phyloP scores from a whole-genome alignment of 1,284 basidiomycete genomes.

The Moesziomyces sp. region DNA sequence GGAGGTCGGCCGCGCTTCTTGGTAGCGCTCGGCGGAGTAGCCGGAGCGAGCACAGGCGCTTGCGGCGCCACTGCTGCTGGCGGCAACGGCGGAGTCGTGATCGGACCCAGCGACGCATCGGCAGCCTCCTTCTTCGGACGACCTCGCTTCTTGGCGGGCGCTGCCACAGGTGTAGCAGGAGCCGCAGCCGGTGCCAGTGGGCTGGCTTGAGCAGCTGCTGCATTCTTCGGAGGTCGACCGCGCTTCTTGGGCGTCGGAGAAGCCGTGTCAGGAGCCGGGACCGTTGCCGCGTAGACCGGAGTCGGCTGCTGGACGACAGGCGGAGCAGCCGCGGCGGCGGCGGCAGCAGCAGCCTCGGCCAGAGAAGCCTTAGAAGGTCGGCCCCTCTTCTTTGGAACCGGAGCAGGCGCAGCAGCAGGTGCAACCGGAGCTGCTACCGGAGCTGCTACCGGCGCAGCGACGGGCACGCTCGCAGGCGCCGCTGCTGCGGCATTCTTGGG shows the following conservation, averaged over 20 bases:
- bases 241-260: slow-evolving; percentile 32
- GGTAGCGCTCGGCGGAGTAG: slow-evolving; percentile 18
- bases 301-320: not conserved
- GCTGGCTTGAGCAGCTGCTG: not conserved
- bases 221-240: slow-evolving; percentile 16
- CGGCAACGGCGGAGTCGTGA: slow-evolving; percentile 27
- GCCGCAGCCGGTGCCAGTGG: not conserved
- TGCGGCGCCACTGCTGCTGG: slow-evolving; percentile 7
- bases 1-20: slow-evolving; percentile 45
- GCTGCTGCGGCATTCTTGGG: slow-evolving; percentile 16
- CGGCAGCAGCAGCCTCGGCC: slow-evolving; percentile 13
- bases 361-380: slow-evolving; percentile 38
- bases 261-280: not conserved
- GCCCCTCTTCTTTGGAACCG: slow-evolving; percentile 26
- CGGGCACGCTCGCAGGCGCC: not conserved
- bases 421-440: not conserved
- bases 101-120: slow-evolving; percentile 18
- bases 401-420: slow-evolving; percentile 3
- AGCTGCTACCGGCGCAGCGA: slow-evolving; percentile 1
- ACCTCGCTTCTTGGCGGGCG: slow-evolving; percentile 22
- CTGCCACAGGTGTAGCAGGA: slow-evolving; percentile 1
- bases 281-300: not conserved
- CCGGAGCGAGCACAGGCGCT: slow-evolving; percentile 7
- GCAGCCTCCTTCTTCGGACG: slow-evolving; percentile 28
- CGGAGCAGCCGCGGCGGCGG: slow-evolving; percentile 4